Conservation (phyloP, 1,284 basidiomycete species). For the Rhodotorula sp. region DNA sequence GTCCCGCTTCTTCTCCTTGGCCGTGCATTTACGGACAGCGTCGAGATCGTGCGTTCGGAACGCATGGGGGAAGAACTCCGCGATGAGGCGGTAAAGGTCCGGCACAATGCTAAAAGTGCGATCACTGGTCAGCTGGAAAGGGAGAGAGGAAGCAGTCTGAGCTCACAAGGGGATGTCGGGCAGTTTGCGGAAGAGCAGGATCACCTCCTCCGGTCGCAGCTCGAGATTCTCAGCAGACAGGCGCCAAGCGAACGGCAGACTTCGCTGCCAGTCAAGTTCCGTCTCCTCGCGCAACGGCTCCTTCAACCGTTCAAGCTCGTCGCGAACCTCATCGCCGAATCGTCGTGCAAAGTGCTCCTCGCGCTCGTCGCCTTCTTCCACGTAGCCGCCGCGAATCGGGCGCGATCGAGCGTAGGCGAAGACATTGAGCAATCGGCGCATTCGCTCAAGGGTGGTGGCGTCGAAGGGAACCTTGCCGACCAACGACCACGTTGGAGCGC, state of each 20-base stretch:
- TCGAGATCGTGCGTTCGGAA: conserved; percentile 7
- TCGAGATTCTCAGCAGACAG: neutral
- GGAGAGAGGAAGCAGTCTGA: too few species aligned
- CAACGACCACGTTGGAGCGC: too few species aligned
- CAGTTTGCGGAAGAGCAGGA: neutral
- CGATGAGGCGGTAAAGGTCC: conserved; percentile 1
- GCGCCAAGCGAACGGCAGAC: neutral
- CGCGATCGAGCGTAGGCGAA: neutral
- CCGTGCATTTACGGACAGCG: neutral
- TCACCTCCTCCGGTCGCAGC: neutral
- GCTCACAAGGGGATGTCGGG: conserved; percentile 3
- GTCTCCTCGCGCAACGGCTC: neutral
- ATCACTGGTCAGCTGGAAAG: neutral
- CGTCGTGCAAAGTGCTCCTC: neutral
- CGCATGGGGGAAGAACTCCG: neutral
- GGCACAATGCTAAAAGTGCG: neutral
- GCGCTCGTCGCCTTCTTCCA: too few species aligned
- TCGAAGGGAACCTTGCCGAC: too few species aligned
- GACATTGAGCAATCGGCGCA: neutral
- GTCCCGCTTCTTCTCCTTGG: neutral
- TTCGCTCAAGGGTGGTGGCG: neutral
- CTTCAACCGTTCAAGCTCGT: neutral
- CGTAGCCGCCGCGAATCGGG: neutral
- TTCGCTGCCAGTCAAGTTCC: neutral
- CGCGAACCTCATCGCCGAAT: too few species aligned